Conservation (phyloP, 306 rosid genomes). For the Myrica gale region DNA sequence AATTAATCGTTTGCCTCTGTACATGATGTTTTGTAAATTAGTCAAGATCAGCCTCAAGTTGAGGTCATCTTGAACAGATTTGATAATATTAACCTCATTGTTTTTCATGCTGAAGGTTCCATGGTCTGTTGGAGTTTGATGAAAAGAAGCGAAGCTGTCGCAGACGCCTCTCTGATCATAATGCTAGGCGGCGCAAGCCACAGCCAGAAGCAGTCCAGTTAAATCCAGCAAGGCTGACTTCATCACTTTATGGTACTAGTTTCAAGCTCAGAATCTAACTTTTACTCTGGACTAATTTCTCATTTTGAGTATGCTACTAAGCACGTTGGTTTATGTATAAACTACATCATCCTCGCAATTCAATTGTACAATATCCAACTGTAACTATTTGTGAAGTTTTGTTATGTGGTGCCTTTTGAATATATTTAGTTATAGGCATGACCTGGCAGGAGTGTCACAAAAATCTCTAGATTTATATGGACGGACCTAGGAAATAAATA, state of each 20-base stretch:
- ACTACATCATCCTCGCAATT: too few relatives aligned
- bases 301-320: not conserved
- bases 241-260: constrained; percentile 54
- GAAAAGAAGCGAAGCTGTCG: constrained; percentile 92
- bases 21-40: not conserved
- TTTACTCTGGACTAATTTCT: not conserved
- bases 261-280: not conserved
- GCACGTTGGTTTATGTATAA: not conserved
- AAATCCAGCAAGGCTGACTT: constrained; percentile 54
- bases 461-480: too few relatives aligned
- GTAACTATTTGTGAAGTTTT: not conserved
- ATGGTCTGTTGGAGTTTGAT: constrained; percentile 77
- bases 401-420: not conserved
- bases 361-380: not conserved
- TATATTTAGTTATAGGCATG: not conserved
- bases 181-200: constrained; percentile 97
- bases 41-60: constrained; percentile 21
- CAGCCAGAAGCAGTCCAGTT: constrained; percentile 48
- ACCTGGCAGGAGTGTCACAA: not conserved
- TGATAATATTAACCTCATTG: constrained; percentile 23
- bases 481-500: too few relatives aligned
- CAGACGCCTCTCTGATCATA: constrained; percentile 89
- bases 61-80: constrained; percentile 13
- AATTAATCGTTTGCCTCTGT: too few relatives aligned
- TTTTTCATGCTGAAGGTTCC: constrained; percentile 68